Evolutionary conservation across 164 flowering plant genomes (phyloP).

Genomic region (Magnolia kwangsiensis): DNA sequence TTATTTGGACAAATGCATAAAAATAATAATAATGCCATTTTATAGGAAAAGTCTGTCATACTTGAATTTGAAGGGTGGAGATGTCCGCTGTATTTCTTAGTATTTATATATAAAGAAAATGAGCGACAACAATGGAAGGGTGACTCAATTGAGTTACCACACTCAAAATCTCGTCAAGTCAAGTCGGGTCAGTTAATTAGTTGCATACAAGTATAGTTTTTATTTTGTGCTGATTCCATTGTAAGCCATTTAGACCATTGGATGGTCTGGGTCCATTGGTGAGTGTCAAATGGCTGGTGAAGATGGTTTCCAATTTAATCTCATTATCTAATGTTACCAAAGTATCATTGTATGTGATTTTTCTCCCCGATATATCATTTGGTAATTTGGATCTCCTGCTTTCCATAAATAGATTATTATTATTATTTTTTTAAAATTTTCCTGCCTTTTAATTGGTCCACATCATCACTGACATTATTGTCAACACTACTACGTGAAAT

Average conservation of each 20-base stretch:
- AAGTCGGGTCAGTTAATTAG: neutral
- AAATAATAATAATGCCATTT: too few relatives aligned
- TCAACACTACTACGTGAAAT: too few relatives aligned
- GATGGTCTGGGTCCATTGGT: neutral
- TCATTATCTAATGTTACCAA: neutral
- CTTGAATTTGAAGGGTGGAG: neutral
- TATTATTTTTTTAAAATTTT: too few relatives aligned
- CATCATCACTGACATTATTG: too few relatives aligned
- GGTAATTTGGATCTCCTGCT: too few relatives aligned
- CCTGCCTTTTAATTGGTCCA: too few relatives aligned
- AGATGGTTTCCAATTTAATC: neutral
- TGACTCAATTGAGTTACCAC: neutral
- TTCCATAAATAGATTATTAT: too few relatives aligned
- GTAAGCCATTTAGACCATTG: neutral
- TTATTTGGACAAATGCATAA: too few relatives aligned
- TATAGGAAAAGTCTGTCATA: too few relatives aligned
- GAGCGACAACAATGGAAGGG: neutral
- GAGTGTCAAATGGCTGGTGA: neutral
- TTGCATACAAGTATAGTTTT: neutral
- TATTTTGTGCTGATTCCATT: neutral
- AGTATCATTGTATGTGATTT: neutral
- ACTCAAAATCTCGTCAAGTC: neutral
- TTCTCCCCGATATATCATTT: too few relatives aligned
- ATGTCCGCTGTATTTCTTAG: neutral
- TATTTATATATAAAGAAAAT: neutral